phyloP scores from a whole-genome alignment of 192 early-diverging fungal genomes.

The Mortierella antarctica region DNA sequence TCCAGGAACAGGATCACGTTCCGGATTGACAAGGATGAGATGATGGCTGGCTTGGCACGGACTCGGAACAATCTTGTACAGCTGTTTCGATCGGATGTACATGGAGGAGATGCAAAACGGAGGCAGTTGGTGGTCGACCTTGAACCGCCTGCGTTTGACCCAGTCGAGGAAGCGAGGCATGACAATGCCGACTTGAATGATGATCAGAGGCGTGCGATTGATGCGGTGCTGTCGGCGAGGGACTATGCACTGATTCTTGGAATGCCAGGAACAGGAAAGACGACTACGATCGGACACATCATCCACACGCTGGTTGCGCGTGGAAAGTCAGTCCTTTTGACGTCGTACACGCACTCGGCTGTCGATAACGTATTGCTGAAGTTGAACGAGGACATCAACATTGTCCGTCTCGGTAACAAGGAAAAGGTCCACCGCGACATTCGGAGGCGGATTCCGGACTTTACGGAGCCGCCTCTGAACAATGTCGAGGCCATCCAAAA shows the following conservation, averaged over 20 bases:
- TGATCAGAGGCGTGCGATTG: conserved; percentile 76
- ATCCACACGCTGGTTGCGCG: conserved; percentile 71
- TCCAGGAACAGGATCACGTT: conserved; percentile 60
- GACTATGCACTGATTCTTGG: conserved; percentile 95
- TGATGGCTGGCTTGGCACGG: conserved; percentile 71
- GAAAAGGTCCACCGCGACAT: conserved; percentile 59
- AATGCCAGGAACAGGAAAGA: conserved; percentile 98
- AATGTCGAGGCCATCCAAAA: conserved; percentile 70
- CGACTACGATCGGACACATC: conserved; percentile 86
- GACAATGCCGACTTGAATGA: conserved; percentile 67
- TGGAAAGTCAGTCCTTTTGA: conserved; percentile 84
- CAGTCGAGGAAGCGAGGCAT: neutral
- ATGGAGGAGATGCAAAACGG: conserved; percentile 63
- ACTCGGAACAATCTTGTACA: conserved; percentile 81
- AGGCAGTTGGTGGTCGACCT: conserved; percentile 85
- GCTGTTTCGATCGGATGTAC: conserved; percentile 65
- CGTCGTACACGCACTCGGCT: conserved; percentile 92
- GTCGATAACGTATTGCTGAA: conserved; percentile 94
- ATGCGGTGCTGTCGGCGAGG: conserved; percentile 76
- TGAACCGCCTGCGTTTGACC: conserved; percentile 71
- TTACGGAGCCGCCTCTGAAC: conserved; percentile 51
- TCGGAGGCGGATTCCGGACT: conserved; percentile 16
- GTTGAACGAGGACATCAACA: conserved; percentile 72
- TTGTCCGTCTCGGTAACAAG: conserved; percentile 81
- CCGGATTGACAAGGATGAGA: conserved; percentile 89